A percentile compares a stretch with the other conserved stretches of the same genome.
Conservation (phyloP, 2,329 filamentous ascomycete species). For the Xylaria polymorpha region DNA sequence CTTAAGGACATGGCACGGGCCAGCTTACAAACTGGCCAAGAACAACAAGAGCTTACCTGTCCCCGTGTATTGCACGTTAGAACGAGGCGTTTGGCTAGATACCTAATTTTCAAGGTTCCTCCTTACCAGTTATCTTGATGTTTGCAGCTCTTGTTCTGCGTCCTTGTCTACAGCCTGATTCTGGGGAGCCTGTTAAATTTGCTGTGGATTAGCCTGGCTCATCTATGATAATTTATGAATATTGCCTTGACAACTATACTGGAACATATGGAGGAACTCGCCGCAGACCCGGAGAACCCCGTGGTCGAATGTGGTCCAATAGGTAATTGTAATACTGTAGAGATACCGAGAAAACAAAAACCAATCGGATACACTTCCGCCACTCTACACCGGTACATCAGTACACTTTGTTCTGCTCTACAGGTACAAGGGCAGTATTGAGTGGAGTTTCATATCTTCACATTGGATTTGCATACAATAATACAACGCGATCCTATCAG, state of each 20-base stretch:
- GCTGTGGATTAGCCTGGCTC: too few relatives aligned
- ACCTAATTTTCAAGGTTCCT: too few relatives aligned
- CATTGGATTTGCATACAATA: not conserved
- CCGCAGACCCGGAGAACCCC: not conserved
- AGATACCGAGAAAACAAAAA: not conserved
- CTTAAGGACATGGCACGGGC: slow-evolving; percentile 19
- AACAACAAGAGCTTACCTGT: not conserved
- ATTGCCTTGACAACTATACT: too few relatives aligned
- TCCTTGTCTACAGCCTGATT: too few relatives aligned
- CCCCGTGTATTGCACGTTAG: not conserved
- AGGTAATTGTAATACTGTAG: not conserved
- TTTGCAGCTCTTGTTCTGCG: too few relatives aligned
- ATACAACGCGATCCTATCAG: not conserved
- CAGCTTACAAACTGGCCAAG: slow-evolving; percentile 24
- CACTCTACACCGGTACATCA: not conserved
- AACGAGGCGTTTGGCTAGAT: too few relatives aligned
- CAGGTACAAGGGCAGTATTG: not conserved
- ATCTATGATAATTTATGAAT: too few relatives aligned
- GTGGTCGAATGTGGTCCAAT: not conserved
- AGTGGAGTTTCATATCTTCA: not conserved
- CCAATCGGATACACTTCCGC: slow-evolving; percentile 18
- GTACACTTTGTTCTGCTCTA: not conserved
- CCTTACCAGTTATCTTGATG: too few relatives aligned
- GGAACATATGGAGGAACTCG: not conserved
- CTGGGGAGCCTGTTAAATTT: too few relatives aligned